Evolutionary conservation across 2,329 filamentous ascomycete species (phyloP).

Genomic region (Diaporthe nobilis): DNA sequence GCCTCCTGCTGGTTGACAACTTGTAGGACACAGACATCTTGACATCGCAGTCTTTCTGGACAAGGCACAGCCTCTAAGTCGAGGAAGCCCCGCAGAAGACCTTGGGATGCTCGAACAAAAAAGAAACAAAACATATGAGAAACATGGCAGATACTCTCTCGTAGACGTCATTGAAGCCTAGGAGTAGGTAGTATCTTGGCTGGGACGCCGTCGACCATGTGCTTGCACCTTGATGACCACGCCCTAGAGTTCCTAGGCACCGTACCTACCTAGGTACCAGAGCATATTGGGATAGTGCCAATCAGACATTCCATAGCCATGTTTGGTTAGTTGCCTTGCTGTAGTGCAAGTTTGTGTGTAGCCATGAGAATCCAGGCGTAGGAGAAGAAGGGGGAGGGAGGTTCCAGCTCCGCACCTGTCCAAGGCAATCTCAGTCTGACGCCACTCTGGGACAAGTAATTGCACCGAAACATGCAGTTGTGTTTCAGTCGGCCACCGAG

Average conservation of each 20-base stretch:
- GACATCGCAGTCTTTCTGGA: not conserved
- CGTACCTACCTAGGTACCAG: not conserved
- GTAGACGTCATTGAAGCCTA: not conserved
- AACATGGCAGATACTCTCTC: no score
- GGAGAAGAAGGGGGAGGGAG: not conserved
- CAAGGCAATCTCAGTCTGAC: constrained; percentile 1
- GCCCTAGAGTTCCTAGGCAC: not conserved
- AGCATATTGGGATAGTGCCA: not conserved
- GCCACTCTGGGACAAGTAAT: not conserved
- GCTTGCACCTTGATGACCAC: not conserved
- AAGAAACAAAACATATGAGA: not conserved
- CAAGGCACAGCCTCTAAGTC: not conserved
- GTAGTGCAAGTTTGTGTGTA: constrained; percentile 23
- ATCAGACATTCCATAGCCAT: not conserved
- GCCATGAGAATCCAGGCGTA: not conserved
- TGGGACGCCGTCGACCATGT: not conserved
- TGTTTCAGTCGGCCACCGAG: constrained; percentile 8
- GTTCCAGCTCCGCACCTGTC: constrained; percentile 8
- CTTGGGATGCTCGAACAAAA: not conserved
- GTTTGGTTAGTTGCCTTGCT: constrained; percentile 10
- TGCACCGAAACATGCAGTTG: constrained; percentile 31
- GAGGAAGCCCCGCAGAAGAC: not conserved
- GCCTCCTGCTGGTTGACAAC: not conserved
- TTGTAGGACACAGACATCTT: not conserved
- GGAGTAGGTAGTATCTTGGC: not conserved